A percentile compares a stretch with the other conserved stretches of the same genome.
These are phyloP conservation scores for Aspergillus biplanus DNA, from an alignment of 495 filamentous ascomycete genomes.

Conservation along the genomic window DNA sequence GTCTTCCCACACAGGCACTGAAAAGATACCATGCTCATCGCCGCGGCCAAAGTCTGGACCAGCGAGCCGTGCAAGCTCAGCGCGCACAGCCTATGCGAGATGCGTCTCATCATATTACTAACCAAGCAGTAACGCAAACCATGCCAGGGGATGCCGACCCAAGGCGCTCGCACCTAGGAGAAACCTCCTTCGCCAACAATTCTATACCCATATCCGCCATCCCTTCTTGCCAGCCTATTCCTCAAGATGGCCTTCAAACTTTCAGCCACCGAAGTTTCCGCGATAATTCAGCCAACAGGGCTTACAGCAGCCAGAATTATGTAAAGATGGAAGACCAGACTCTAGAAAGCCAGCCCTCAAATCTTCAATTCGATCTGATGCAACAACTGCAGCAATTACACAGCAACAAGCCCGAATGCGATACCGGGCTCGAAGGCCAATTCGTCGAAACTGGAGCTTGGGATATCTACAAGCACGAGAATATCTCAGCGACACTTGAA, in stretches of 20 bases:
- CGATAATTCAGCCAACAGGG: constrained; percentile 26
- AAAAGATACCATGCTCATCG: constrained; percentile 62
- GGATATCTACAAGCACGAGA: constrained; percentile 32
- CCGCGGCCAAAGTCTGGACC: constrained; percentile 80
- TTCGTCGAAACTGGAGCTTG: constrained; percentile 33
- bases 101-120: constrained; percentile 66
- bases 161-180: constrained; percentile 42
- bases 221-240: constrained; percentile 36
- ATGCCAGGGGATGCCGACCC: constrained; percentile 74
- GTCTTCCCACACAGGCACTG: constrained; percentile 58
- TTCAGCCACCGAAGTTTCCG: constrained; percentile 26
- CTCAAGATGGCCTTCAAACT: constrained; percentile 43
- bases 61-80: constrained; percentile 56
- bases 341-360: constrained; percentile 25
- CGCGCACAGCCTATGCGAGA: constrained; percentile 50
- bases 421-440: constrained; percentile 19
- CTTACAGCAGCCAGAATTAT: constrained; percentile 26
- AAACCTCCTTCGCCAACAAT: constrained; percentile 43
- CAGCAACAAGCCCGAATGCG: constrained; percentile 19
- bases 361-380: constrained; percentile 31
- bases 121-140: constrained; percentile 62
- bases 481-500: constrained; percentile 23
- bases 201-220: constrained; percentile 28
- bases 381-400: constrained; percentile 34
- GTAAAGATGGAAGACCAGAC: constrained; percentile 20